Evolutionary conservation across 768 basidiomycete species (phyloP), one percentile per base, ranked within the genome.

Genomic region (Vishniacozyma victoriae): DNA sequence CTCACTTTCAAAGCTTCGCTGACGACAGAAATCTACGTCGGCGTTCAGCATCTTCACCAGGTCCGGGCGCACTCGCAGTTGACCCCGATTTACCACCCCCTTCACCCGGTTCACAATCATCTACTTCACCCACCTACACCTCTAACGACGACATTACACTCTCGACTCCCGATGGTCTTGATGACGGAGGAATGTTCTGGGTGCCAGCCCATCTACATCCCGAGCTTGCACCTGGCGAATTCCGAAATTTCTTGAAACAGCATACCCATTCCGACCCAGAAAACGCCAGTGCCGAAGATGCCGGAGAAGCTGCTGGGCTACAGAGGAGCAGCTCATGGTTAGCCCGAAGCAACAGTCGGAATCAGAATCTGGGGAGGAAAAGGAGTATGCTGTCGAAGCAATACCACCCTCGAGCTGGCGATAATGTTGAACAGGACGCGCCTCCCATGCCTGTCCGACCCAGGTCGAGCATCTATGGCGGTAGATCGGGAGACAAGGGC

Each of bases 181-280:
- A 57, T 72, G 87, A 93, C 74, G 84, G 87, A 2, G 86, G 89
- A 72, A 81, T 96, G 56, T 97, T 97, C 78, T 99, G 95, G 95
- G 90, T 99, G 23, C 95, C 95, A 44, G 95, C 95, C 14, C 81
- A 85, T 49, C 77, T 96, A 27, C 95, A 97, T 70, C 95, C 95
- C 24, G 95, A 99, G 76, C 87, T 99, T 64, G 93, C 92, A 0
- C 95, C 95, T 19, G 85, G 83, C 39, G 91, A 97, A 72, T 99
- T 99, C 72, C 81, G 88, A 43, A 85, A 83, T 11, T 96, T 99
- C 70, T 81, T 99, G 59, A 87, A 91, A 71, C 87, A 93, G 61
- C 95, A 97, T 74, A 80, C 90, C 11, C 80, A 83, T 29, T 45
- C 64, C 3, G 59, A 69, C 46, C 68, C 67, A 1, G 59, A 60